Percentiles rank a stretch among this genome's conserved stretches.
phyloP scores from a whole-genome alignment of 2,329 filamentous ascomycete species.

The Zymoseptoria brevis region DNA sequence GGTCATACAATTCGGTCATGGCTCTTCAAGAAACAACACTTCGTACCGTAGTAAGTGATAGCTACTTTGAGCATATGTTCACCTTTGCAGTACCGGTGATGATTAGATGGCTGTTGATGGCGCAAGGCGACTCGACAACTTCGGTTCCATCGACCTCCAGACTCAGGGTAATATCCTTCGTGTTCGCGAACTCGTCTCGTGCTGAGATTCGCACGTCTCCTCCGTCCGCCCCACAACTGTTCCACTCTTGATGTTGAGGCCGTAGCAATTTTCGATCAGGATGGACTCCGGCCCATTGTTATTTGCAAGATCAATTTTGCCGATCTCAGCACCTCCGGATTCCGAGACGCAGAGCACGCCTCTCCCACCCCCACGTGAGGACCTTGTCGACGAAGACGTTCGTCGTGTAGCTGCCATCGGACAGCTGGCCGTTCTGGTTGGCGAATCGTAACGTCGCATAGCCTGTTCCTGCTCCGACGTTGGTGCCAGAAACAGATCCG shows the following conservation, averaged over 20 bases:
- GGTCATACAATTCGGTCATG: too few relatives aligned
- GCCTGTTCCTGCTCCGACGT: conserved; percentile 45
- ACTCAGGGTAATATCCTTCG: conserved; percentile 44
- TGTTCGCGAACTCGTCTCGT: conserved; percentile 48
- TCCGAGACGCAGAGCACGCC: conserved; percentile 52
- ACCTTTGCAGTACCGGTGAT: conserved; percentile 40
- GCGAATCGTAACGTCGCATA: conserved; percentile 52
- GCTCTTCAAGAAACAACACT: too few relatives aligned
- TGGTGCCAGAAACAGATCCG: conserved; percentile 49
- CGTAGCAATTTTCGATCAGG: conserved; percentile 54
- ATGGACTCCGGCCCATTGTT: conserved; percentile 52
- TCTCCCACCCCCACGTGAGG: conserved; percentile 48
- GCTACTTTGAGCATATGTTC: conserved; percentile 35
- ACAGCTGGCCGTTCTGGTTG: conserved; percentile 47
- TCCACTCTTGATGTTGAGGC: conserved; percentile 44
- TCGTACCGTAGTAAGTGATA: background rate
- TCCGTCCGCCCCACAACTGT: conserved; percentile 47
- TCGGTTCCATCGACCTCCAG: conserved; percentile 43
- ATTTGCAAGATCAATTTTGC: conserved; percentile 41
- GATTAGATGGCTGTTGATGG: conserved; percentile 45
- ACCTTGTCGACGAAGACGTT: conserved; percentile 49
- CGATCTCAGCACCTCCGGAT: conserved; percentile 48
- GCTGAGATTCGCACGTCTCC: conserved; percentile 50
- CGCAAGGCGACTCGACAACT: conserved; percentile 49
- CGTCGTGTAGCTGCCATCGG: conserved; percentile 43